phyloP scores from a whole-genome alignment of 371 early-diverging fungal genomes.

The Parasitella parasitica region DNA sequence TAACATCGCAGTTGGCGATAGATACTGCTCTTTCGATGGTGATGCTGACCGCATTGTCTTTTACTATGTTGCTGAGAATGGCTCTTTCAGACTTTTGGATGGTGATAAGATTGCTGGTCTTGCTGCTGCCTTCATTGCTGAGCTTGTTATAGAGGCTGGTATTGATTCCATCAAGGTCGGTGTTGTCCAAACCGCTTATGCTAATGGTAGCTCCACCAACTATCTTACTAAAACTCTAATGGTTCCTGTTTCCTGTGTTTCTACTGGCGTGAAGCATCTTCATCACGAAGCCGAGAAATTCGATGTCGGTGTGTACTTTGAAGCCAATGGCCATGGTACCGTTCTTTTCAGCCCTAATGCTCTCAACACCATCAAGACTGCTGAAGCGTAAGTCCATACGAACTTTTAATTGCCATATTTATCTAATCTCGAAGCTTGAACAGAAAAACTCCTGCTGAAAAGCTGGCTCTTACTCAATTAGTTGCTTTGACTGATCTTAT shows the following conservation, averaged over 20 bases:
- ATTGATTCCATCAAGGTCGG: constrained; percentile 84
- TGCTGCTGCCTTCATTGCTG: constrained; percentile 89
- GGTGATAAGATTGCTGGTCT: constrained; percentile 98
- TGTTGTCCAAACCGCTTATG: constrained; percentile 99
- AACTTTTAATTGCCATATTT: not conserved
- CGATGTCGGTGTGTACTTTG: constrained; percentile 99
- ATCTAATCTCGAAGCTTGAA: not conserved
- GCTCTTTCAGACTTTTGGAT: constrained; percentile 87
- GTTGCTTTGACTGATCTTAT: constrained; percentile 87
- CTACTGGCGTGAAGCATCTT: constrained; percentile 99
- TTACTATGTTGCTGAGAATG: constrained; percentile 78
- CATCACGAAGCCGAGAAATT: constrained; percentile 97
- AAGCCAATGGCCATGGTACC: constrained; percentile 99
- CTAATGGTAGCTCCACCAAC: constrained; percentile 94
- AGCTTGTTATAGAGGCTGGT: constrained; percentile 78
- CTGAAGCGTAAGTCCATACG: constrained; percentile 56
- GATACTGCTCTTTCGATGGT: constrained; percentile 95
- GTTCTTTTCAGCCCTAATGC: constrained; percentile 92
- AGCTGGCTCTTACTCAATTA: constrained; percentile 75
- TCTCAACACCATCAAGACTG: constrained; percentile 70
- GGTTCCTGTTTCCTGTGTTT: constrained; percentile 92
- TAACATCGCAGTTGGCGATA: constrained; percentile 59
- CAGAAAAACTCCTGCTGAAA: constrained; percentile 76
- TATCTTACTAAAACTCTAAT: constrained; percentile 87
- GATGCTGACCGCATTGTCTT: constrained; percentile 99